A percentile compares a stretch with the other conserved stretches of the same genome.
These are phyloP conservation scores for Xanthoconium separans DNA, from an alignment of 1,284 basidiomycete genomes.

Conservation along the genomic window DNA sequence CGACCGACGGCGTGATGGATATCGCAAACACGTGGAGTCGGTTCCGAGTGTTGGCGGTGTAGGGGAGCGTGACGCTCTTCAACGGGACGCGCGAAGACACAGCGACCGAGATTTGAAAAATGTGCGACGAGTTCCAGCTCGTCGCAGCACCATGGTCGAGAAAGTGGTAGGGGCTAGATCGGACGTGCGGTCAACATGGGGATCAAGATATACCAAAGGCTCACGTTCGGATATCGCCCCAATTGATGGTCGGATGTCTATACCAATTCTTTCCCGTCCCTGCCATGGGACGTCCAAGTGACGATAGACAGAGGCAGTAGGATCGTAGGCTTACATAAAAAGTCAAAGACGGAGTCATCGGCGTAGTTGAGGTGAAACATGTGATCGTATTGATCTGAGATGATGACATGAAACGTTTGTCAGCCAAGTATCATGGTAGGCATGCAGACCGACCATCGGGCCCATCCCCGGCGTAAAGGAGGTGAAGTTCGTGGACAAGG, in stretches of 20 bases:
- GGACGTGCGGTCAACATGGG: neutral
- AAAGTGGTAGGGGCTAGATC: slow-evolving; percentile 40
- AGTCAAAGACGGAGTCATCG: slow-evolving; percentile 32
- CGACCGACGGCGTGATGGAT: slow-evolving; percentile 38
- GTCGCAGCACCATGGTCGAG: slow-evolving; percentile 29
- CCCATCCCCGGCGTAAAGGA: slow-evolving; percentile 43
- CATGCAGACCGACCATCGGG: slow-evolving; percentile 19
- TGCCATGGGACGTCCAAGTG: slow-evolving; percentile 10
- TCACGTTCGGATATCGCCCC: slow-evolving; percentile 40
- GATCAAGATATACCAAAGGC: neutral
- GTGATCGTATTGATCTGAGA: slow-evolving; percentile 34
- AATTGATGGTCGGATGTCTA: slow-evolving; percentile 35
- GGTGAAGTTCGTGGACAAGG: slow-evolving; percentile 41
- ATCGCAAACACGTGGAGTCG: slow-evolving; percentile 49
- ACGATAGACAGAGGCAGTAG: neutral
- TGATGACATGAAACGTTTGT: neutral
- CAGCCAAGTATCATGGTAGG: neutral
- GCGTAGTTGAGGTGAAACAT: slow-evolving; percentile 36
- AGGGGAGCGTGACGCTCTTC: slow-evolving; percentile 41
- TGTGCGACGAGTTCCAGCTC: slow-evolving; percentile 41
- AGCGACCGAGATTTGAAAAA: slow-evolving; percentile 46
- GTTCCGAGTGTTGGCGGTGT: slow-evolving; percentile 23
- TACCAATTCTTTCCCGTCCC: slow-evolving; percentile 44
- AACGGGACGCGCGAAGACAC: slow-evolving; percentile 40
- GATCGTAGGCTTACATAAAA: slow-evolving; percentile 33